These are phyloP conservation scores for Termitomyces sp. DNA, from an alignment of 768 basidiomycete species.

Conservation along the genomic window DNA sequence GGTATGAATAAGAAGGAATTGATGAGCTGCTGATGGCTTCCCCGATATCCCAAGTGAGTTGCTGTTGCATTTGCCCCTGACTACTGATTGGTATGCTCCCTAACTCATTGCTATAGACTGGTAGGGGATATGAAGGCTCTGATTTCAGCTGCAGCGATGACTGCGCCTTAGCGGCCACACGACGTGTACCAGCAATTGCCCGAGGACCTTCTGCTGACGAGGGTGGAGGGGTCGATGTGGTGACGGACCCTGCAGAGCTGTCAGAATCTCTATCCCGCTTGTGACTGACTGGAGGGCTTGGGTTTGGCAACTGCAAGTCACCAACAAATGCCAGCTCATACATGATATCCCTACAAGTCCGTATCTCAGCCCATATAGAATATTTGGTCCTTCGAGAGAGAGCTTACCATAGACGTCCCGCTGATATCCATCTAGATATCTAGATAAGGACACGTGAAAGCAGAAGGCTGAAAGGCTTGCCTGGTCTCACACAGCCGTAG, in stretches of 20 bases:
- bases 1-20: not conserved
- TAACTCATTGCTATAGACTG: constrained; percentile 58
- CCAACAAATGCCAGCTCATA: constrained; percentile 70
- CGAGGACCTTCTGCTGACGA: constrained; percentile 18
- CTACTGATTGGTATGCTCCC: constrained; percentile 45
- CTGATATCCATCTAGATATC: constrained; percentile 32
- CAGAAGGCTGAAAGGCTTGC: constrained; percentile 10
- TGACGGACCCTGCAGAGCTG: constrained; percentile 27
- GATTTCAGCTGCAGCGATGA: not conserved
- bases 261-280: constrained; percentile 66
- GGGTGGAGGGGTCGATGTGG: not conserved
- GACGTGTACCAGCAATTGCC: constrained; percentile 32
- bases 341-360: constrained; percentile 54
- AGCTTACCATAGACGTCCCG: constrained; percentile 41
- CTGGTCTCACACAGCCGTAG: constrained; percentile 36
- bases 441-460: not conserved
- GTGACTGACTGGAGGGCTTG: constrained; percentile 41
- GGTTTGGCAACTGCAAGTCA: constrained; percentile 60
- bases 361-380: constrained; percentile 15
- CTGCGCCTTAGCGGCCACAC: constrained; percentile 17
- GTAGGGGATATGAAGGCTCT: constrained; percentile 28
- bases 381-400: not conserved
- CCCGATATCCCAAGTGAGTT: constrained; percentile 1
- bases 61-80: constrained; percentile 7
- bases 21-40: not conserved